Evolutionary conservation across 2,329 filamentous ascomycete genomes (phyloP).

Genomic region (Cyphellophora attinorum): DNA sequence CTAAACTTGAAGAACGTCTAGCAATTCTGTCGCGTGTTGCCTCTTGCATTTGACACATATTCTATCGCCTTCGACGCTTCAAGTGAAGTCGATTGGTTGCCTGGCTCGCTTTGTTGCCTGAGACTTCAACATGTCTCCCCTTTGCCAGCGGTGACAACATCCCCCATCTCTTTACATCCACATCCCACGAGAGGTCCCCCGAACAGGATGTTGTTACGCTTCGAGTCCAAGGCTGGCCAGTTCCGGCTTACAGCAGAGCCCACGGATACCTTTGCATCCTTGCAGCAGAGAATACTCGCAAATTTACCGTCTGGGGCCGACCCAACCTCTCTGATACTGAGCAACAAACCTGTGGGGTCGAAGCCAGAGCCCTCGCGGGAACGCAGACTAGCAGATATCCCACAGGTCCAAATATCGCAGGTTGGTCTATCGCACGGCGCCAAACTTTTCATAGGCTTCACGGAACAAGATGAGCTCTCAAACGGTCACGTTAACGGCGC

Average conservation of each 20-base stretch:
- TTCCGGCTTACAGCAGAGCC: slow-evolving; percentile 72
- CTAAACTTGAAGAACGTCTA: too few relatives aligned
- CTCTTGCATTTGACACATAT: too few relatives aligned
- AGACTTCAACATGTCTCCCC: neutral
- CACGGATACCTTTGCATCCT: slow-evolving; percentile 57
- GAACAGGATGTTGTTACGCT: slow-evolving; percentile 63
- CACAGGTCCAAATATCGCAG: slow-evolving; percentile 45
- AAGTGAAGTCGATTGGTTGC: neutral
- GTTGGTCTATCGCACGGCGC: slow-evolving; percentile 69
- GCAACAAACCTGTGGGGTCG: slow-evolving; percentile 49
- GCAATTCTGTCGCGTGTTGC: slow-evolving; percentile 1
- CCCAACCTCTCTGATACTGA: slow-evolving; percentile 46
- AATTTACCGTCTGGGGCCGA: slow-evolving; percentile 50
- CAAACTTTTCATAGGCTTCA: slow-evolving; percentile 77
- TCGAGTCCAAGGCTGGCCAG: slow-evolving; percentile 87
- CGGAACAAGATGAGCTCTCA: slow-evolving; percentile 43
- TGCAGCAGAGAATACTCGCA: slow-evolving; percentile 45
- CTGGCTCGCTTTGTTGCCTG: neutral
- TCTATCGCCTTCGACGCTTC: neutral
- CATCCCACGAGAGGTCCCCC: neutral
- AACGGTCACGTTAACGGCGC: slow-evolving; percentile 37
- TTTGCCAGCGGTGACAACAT: neutral
- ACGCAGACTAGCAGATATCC: slow-evolving; percentile 40
- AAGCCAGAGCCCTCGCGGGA: slow-evolving; percentile 38
- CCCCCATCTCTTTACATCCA: slow-evolving; percentile 1